Conservation (phyloP, 1,284 basidiomycete species). For the Tetrapyrgos nigripes region DNA sequence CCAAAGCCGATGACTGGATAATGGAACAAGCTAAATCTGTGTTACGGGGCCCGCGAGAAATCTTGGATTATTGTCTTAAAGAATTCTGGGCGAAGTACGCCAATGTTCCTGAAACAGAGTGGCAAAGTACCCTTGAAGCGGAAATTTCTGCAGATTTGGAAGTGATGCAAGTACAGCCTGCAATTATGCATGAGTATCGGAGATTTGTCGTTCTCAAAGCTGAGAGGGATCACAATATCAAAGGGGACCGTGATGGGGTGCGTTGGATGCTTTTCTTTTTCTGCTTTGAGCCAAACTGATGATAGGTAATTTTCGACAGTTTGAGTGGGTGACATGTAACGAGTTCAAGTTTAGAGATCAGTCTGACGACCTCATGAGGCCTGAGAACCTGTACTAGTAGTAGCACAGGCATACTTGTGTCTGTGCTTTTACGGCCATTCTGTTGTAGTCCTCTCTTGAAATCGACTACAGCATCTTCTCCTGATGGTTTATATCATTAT, state of each 20-base stretch:
- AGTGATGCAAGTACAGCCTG: conserved; percentile 60
- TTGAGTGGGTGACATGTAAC: conserved; percentile 2
- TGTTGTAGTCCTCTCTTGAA: too few species aligned
- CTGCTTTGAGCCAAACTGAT: conserved; percentile 1
- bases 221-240: conserved; percentile 25
- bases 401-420: too few species aligned
- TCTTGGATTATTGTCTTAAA: conserved; percentile 48
- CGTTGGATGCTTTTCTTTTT: neutral
- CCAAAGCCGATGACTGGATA: neutral
- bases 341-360: conserved; percentile 6
- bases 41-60: conserved; percentile 32
- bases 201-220: conserved; percentile 64
- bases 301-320: neutral
- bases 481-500: too few species aligned
- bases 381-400: too few species aligned
- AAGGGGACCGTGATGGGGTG: conserved; percentile 1
- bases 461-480: too few species aligned
- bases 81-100: conserved; percentile 46
- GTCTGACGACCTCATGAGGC: neutral
- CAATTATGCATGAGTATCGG: conserved; percentile 61
- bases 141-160: conserved; percentile 51
- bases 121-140: conserved; percentile 42
- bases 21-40: neutral
- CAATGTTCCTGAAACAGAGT: conserved; percentile 32
- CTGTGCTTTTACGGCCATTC: too few species aligned